Evolutionary conservation across 2,329 filamentous ascomycete genomes (phyloP).

Genomic region (Colletotrichum sp.): DNA sequence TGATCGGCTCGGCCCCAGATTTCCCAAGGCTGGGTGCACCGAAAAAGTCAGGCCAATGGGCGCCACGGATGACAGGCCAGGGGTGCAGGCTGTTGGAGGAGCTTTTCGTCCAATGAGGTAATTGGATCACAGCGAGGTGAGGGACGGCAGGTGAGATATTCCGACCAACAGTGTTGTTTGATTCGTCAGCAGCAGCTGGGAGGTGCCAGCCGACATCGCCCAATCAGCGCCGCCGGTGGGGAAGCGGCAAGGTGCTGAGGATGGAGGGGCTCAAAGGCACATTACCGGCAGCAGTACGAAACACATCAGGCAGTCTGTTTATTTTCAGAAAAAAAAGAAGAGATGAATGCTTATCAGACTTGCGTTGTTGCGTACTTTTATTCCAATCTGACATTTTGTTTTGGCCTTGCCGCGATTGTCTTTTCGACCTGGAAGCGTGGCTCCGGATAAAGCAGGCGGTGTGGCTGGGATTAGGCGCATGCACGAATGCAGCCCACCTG

Average conservation of each 20-base stretch:
- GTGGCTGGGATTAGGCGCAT: background rate
- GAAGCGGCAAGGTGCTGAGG: background rate
- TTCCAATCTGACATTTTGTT: background rate
- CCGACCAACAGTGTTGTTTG: slow-evolving; percentile 7
- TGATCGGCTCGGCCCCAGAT: slow-evolving; percentile 22
- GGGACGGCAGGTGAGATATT: background rate
- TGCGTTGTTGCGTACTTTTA: too few relatives aligned
- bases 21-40: slow-evolving; percentile 19
- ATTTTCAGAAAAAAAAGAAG: accelerated
- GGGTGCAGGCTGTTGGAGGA: background rate
- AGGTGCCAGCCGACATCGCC: background rate
- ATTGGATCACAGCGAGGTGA: background rate
- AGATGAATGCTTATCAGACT: accelerated
- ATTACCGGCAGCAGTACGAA: background rate
- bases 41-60: background rate
- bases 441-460: background rate
- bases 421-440: accelerated
- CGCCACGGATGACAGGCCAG: background rate
- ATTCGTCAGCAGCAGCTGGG: background rate
- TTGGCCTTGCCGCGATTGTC: background rate
- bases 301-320: accelerated
- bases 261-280: background rate
- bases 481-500: background rate
- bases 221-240: background rate
- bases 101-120: background rate